Base-by-base conservation (phyloP, 2,329 filamentous ascomycete species). In the Capronia epimyces region DNA sequence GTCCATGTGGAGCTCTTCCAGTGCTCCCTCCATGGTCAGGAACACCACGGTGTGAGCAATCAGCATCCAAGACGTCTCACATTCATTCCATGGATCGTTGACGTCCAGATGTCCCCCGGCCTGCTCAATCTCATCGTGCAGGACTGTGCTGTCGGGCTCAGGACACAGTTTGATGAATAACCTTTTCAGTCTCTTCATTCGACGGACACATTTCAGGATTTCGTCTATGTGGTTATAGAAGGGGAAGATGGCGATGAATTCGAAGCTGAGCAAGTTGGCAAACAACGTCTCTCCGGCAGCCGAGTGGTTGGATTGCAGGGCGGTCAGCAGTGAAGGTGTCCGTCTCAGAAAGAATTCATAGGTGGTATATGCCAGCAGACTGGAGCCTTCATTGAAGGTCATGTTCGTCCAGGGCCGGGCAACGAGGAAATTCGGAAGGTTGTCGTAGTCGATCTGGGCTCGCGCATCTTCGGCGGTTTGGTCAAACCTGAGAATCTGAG, bases 321-420 rank as follows among this genome's bases (percentile, higher is more conserved):
- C 52, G 68, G 27, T 71, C 66, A 41, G 65, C 60, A 15, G 74
- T 12, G 82, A 82, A 0, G 81, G 83, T 5, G 84, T 77, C 1
- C 75, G 72, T 39, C 81, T 80, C 29, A 82, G 72, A 62, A 84
- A 87, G 67, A 83, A 88, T 60, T 88, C 82, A 64, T 87, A 85
- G 3, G 79, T 82, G 41, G 77, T 77, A 67, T 87, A 90, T 4
- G 81, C 83, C 50, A 76, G 76, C n/a, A 85, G 76, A 3, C 81
- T 87, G 0, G 84, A 87, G 7, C 85, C 84, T 68, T 91, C 86
- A 64, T 90, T 90, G 57, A 89, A 78, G 1, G 78, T 70, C 0
- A 89, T 61, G 15, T 78, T 75, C 0, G 73, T 75, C 86, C 87
- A 90, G 1, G 77, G 77, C 1, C 78, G 75, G n/a, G 78, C 69